Evolutionary conservation across 2,329 filamentous ascomycete genomes (phyloP), one percentile per base, ranked within the genome.

Genomic region (Monilinia polystroma): DNA sequence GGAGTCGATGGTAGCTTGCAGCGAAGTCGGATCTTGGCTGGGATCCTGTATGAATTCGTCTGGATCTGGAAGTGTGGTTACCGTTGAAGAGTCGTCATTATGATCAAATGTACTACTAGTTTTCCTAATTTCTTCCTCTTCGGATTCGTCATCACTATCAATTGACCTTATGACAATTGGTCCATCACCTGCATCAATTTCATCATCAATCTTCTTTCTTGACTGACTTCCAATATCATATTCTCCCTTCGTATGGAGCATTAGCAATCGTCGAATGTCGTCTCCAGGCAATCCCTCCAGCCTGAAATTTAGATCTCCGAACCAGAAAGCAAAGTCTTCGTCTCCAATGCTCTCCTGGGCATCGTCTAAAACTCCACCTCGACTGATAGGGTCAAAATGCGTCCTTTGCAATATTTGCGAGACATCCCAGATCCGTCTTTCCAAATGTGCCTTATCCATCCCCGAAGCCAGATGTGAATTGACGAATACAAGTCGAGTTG

Each of bases 321-420:
- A 91, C 92, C 94, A 98, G 75, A 99, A 97, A 0, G 89, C 87
- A 79, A 97, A 93, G 75, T 99, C 95, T 71, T 96, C 94, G 51
- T 96, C 91, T 0, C 92, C 93, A 70, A 99, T 89, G 47, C 82
- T 85, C 63, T 90, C 87, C 0, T 83, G 80, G 29, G 89, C 86
- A n/a, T 88, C 87, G 49, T 87, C 82, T 1, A 85, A 80, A 7
- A 90, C 86, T 11, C 90, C 88, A 0, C 84, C 81, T 67, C 89
- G 84, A 51, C 82, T 81, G 8, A 96, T 84, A 0, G 92, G 88
- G 8, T 90, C 86, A 73, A 98, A 98, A 69, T 87, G 88, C 1
- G 92, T 90, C 59, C 93, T 88, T 63, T 82, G 82, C 49, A 89
- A 75, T 68, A 99, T 91, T 74, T 97, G 93, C 4, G 84, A 82